Evolutionary conservation across 2,329 filamentous ascomycete species (phyloP), one percentile per base, ranked within the genome.

Genomic region (Ascochyta pisi): DNA sequence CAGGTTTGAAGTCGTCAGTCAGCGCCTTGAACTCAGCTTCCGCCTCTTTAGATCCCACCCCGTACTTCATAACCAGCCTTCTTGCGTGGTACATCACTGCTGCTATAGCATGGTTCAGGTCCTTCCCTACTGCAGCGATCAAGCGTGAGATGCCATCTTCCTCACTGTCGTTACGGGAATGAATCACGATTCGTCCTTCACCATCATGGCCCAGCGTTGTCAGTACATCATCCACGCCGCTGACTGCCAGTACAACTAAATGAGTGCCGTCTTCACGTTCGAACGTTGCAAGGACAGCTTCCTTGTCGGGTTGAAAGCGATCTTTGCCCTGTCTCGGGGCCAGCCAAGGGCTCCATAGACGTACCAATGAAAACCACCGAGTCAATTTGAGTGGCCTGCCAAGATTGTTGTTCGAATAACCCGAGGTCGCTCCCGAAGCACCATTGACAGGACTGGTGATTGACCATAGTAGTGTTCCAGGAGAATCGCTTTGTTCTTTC

Each of bases 11-110:
- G 5, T 82, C 82, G 12, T 80, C 76, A 15, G 76, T 75, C 7
- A 84, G 64, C 0, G 77, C 74, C 52, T 79, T 74, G 24, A 83
- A 70, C 56, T 87, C 81, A 26, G 76, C 74, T 19, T 78, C 76
- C 54, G 77, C 67, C 63, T 84, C 73, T 51, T 79, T 66, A 62
- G 76, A 75, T 7, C 69, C 68, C 8, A 73, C 71, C 51, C 84
- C 81, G 22, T 78, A 67, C 13, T 76, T 75, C 44, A 77, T 73
- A 8, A 89, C 80, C 3, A 90, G 68, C 57, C 85, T 86, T 29
- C 93, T 84, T n/a, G 93, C 90, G 67, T 96, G 89, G 64, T 96
- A 96, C 83, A 96, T 90, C 7, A 89, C 88, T 13, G 92, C 89
- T 33, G 90, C 89, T 66, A 92, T 86, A 1, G 91, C 89, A 50